Base-by-base conservation (phyloP, 164 flowering plant genomes). In the Taxillus chinensis region DNA sequence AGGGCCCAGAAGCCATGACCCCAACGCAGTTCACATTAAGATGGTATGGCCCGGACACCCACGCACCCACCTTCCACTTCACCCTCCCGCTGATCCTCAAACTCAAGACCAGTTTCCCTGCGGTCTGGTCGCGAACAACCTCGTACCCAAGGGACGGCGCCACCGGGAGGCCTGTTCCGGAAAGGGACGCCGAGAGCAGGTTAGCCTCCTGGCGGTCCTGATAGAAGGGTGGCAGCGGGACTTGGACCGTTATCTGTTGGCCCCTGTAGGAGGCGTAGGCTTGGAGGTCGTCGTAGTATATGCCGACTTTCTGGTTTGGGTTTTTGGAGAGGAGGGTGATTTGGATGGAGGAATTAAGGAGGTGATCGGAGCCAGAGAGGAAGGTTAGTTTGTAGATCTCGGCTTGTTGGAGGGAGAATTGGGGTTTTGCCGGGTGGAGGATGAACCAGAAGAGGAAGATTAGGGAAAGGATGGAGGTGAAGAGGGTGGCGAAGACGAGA, bases 51-150 rank as follows among this genome's bases (percentile, higher is more conserved):
- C 88, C 75, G 3, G 93, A 87, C 41, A 82, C 84, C 88, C 85
- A 87, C 27, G 80, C 75, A 41, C 90, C 86, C 6, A 87, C 82
- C 63, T 79, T 87, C 93, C 93, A 87, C 52, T 88, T 60, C 0
- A 87, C 59, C 71, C 65, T 63, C 3, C 93, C 93, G 37, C 71
- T 73, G 41, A 79, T 58, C 72, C 79, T 83, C 15, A 87, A 14
- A 11, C 52, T 72, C 55, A 87, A 46, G 7, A 71, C 66, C 12
- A 87, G 55, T 59, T 67, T 78, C 8, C 90, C 90, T 0, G 67
- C 62, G 3, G 66, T 63, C 70, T 77, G 85, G 61, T 85, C 87
- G 0, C 80, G 78, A 2, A 69, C 70, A 49, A 87, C 75, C 60
- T 83, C 82, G 52, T 79, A 75, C 6, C 79, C 76, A 4, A 85